Conservation (phyloP, 257 asterid species). For the Schizonepeta tenuifolia region DNA sequence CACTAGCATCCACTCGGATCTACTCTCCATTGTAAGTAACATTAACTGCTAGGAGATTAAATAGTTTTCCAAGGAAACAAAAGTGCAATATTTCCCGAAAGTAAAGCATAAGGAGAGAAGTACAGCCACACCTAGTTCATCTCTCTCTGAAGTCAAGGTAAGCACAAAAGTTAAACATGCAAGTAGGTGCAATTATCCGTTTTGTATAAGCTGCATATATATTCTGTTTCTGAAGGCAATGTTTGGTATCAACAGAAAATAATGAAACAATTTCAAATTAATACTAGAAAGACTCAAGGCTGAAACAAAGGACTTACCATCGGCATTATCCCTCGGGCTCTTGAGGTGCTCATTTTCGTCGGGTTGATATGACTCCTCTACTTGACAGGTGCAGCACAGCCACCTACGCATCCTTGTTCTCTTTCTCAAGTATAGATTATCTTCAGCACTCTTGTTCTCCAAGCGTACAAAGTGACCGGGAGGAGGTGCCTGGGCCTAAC, state of each 20-base stretch:
- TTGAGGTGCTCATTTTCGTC: slow-evolving; percentile 71
- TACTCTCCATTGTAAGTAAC: neutral
- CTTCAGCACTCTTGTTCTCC: slow-evolving; percentile 58
- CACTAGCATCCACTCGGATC: slow-evolving; percentile 1
- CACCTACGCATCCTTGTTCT: slow-evolving; percentile 87
- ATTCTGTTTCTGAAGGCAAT: slow-evolving; percentile 21
- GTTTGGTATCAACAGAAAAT: slow-evolving; percentile 20
- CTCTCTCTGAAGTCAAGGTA: slow-evolving; percentile 2
- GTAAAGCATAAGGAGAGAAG: too few species aligned
- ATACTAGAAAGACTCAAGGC: slow-evolving; percentile 1
- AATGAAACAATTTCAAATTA: neutral
- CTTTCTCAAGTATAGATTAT: slow-evolving; percentile 58
- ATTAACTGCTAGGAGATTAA: neutral
- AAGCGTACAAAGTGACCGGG: slow-evolving; percentile 63
- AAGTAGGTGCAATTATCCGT: slow-evolving; percentile 14
- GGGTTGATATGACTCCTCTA: slow-evolving; percentile 68
- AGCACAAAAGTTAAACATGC: slow-evolving; percentile 7
- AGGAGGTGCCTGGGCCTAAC: slow-evolving; percentile 74
- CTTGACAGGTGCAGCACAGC: slow-evolving; percentile 77
- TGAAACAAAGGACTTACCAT: slow-evolving; percentile 51
- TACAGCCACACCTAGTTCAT: slow-evolving; percentile 14
- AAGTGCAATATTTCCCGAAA: neutral
- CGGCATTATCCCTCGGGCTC: slow-evolving; percentile 63
- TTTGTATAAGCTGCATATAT: neutral
- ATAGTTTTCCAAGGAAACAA: neutral